phyloP scores from a whole-genome alignment of 2,329 filamentous ascomycete species.

The Epichloe sibirici region DNA sequence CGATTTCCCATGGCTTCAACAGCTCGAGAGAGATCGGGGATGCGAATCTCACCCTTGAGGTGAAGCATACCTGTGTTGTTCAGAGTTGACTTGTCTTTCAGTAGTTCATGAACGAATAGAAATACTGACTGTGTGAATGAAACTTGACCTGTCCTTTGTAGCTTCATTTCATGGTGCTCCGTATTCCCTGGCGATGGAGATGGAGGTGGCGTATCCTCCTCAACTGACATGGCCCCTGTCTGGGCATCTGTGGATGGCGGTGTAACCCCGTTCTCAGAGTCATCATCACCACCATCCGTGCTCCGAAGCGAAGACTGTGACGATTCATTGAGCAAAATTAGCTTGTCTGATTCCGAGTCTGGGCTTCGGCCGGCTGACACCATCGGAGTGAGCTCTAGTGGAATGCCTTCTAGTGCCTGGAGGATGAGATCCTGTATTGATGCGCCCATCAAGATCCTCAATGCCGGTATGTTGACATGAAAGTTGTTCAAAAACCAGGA shows the following conservation, averaged over 20 bases:
- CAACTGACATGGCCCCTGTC: background rate
- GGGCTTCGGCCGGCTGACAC: background rate
- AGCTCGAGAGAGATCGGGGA: slow-evolving; percentile 17
- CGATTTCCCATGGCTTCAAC: slow-evolving; percentile 16
- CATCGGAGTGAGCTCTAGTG: background rate
- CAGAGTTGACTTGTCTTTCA: background rate
- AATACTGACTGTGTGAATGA: background rate
- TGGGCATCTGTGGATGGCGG: background rate
- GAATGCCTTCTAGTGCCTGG: background rate
- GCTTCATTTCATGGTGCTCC: background rate
- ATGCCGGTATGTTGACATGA: slow-evolving; percentile 31
- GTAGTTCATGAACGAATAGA: background rate
- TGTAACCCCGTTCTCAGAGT: background rate
- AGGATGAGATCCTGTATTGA: slow-evolving; percentile 8
- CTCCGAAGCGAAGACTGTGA: background rate
- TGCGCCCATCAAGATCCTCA: slow-evolving; percentile 21
- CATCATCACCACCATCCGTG: background rate
- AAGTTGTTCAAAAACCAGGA: slow-evolving; percentile 36
- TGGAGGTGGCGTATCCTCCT: background rate
- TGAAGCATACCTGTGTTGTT: background rate
- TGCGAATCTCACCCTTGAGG: background rate
- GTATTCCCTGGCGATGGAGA: background rate
- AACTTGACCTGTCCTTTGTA: background rate
- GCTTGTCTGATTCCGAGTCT: background rate
- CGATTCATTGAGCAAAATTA: background rate